Evolutionary conservation across 2,329 filamentous ascomycete species (phyloP), one percentile per base, ranked within the genome.

Genomic region (Alternaria brassicicola): DNA sequence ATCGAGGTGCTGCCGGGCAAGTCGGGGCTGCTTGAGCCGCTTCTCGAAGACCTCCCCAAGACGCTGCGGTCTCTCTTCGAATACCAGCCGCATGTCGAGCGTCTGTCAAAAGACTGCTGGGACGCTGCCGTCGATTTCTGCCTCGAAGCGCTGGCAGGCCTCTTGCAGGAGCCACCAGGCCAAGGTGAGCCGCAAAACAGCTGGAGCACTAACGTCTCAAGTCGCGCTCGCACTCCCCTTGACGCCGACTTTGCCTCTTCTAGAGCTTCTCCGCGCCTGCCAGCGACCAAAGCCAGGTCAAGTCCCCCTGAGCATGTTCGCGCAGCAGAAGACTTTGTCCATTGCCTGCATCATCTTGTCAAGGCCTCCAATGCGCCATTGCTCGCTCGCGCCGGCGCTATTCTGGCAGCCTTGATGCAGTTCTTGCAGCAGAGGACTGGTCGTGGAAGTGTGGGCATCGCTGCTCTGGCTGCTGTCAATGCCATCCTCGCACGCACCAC

Each of bases 11-110:
- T 96, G 3, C 85, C 88, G 2, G 84, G 81, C 15, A 76, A 83
- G 1, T 85, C 88, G 52, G 87, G 87, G 13, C 85, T 89, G 52
- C 87, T 92, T 63, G 83, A 88, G 56, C 88, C 90, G 12, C 82
- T 99, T 5, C 79, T 88, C 23, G 83, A 88, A 47, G 88, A 95
- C 70, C 96, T 97, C 73, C 84, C 91, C 65, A 96, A 91, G 79
- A 85, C 88, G 19, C 79, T 99, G 64, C 81, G 85, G 4, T 82
- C 85, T 26, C 78, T 97, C 3, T 83, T 98, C 17, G 86, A 87
- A 39, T 86, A 90, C 68, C 86, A 87, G 43, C 85, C 91, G 17
- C 92, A 96, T 74, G 87, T 90, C 26, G 96, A 98, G 76, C 88
- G 93, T 68, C 81, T 98, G 12, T 84, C 87, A 10, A 81, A 80